Evolutionary conservation across 495 filamentous ascomycete genomes (phyloP).

Genomic region (Penicillium coffeae): DNA sequence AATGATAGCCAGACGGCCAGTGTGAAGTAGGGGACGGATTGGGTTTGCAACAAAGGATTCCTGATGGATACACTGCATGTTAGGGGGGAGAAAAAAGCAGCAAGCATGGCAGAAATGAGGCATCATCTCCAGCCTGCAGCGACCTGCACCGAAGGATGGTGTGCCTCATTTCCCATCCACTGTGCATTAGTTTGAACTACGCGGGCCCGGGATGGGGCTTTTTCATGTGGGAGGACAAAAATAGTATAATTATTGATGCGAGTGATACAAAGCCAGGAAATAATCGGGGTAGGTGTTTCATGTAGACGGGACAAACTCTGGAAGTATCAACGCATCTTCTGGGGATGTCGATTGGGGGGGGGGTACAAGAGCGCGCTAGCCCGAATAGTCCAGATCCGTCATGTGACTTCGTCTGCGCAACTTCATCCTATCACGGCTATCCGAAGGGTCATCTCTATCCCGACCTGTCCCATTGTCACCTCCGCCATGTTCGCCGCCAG

Average conservation of each 20-base stretch:
- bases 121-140: background rate
- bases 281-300: background rate
- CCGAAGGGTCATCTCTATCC: conserved; percentile 28
- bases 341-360: background rate
- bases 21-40: background rate
- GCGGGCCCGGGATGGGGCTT: background rate
- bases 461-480: conserved; percentile 30
- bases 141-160: background rate
- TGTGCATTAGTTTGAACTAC: background rate
- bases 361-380: conserved; percentile 12
- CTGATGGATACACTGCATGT: background rate
- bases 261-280: background rate
- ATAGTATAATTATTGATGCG: background rate
- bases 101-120: background rate
- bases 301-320: background rate
- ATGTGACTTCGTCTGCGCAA: conserved; percentile 24
- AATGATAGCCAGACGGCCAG: conserved; percentile 23
- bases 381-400: conserved; percentile 12
- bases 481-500: conserved; percentile 43
- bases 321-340: background rate
- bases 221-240: background rate
- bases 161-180: background rate
- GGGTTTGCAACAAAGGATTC: background rate
- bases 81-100: background rate
- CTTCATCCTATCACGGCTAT: conserved; percentile 26